Percentiles rank a stretch among this genome's conserved stretches.
These are phyloP conservation scores for Neopestalotiopsis rosae DNA, from an alignment of 2,329 filamentous ascomycete genomes.

Conservation along the genomic window DNA sequence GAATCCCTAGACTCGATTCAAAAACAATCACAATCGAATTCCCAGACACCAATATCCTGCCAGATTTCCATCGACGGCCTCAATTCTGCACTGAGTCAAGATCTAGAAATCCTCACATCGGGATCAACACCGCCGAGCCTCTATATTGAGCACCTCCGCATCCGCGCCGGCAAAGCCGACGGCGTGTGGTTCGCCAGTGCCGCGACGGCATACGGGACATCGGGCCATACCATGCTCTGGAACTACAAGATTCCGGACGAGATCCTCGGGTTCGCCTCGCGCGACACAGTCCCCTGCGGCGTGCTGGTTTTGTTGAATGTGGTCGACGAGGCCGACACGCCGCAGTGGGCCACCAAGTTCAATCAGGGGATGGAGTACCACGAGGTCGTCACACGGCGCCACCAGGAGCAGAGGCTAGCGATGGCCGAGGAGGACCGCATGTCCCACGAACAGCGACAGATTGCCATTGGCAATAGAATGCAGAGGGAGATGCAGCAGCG, in stretches of 20 bases:
- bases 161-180: conserved; percentile 37
- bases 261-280: conserved; percentile 54
- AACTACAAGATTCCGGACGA: conserved; percentile 63
- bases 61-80: conserved; percentile 56
- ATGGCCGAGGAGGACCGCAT: conserved; percentile 50
- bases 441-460: conserved; percentile 45
- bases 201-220: conserved; percentile 60
- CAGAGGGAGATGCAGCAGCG: conserved; percentile 48
- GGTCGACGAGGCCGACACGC: conserved; percentile 56
- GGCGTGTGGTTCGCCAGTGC: conserved; percentile 64
- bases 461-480: conserved; percentile 46
- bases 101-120: conserved; percentile 31
- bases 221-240: conserved; percentile 62
- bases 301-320: conserved; percentile 60
- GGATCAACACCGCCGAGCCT: conserved; percentile 41
- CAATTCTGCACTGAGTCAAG: conserved; percentile 49
- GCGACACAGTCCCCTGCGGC: conserved; percentile 62
- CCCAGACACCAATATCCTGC: conserved; percentile 46
- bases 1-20: conserved; percentile 42
- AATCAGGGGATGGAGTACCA: conserved; percentile 40
- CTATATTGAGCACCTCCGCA: conserved; percentile 53
- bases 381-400: conserved; percentile 42
- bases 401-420: conserved; percentile 46
- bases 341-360: conserved; percentile 56
- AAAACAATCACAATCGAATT: conserved; percentile 34